Evolutionary conservation across 768 basidiomycete genomes (phyloP).

Genomic region (Ramaria sp.): DNA sequence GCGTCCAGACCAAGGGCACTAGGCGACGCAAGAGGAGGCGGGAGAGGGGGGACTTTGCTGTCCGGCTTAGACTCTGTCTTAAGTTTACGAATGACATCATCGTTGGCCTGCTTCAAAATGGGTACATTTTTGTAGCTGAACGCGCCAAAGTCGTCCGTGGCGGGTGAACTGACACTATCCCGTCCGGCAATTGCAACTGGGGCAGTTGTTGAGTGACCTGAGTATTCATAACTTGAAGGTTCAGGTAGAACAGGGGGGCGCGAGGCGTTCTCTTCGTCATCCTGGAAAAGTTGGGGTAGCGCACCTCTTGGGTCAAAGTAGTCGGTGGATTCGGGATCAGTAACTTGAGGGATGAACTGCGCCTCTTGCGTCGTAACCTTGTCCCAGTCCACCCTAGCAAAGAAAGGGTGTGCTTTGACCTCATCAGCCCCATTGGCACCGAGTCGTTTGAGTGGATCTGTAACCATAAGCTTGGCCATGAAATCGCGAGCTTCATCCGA

Average conservation of each 20-base stretch:
- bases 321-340: constrained; percentile 97
- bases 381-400: constrained; percentile 87
- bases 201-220: constrained; percentile 15
- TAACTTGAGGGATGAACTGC: constrained; percentile 89
- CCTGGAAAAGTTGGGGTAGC: constrained; percentile 81
- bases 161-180: constrained; percentile 36
- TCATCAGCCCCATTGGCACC: constrained; percentile 85
- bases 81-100: constrained; percentile 93
- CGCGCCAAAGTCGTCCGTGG: constrained; percentile 87
- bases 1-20: constrained; percentile 11
- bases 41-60: constrained; percentile 35
- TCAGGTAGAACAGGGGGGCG: constrained; percentile 22
- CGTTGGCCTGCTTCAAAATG: constrained; percentile 94
- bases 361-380: constrained; percentile 82
- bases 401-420: constrained; percentile 87
- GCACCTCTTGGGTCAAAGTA: constrained; percentile 98
- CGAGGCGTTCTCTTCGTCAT: constrained; percentile 53
- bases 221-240: constrained; percentile 27
- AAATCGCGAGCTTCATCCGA: constrained; percentile 83
- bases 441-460: constrained; percentile 68
- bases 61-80: constrained; percentile 73
- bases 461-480: constrained; percentile 75
- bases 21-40: constrained; percentile 20
- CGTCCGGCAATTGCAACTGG: constrained; percentile 30
- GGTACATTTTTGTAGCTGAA: constrained; percentile 98